Percentiles rank a stretch among this genome's conserved stretches.
Conservation (phyloP, 768 basidiomycete species). For the Trametes punicea region DNA sequence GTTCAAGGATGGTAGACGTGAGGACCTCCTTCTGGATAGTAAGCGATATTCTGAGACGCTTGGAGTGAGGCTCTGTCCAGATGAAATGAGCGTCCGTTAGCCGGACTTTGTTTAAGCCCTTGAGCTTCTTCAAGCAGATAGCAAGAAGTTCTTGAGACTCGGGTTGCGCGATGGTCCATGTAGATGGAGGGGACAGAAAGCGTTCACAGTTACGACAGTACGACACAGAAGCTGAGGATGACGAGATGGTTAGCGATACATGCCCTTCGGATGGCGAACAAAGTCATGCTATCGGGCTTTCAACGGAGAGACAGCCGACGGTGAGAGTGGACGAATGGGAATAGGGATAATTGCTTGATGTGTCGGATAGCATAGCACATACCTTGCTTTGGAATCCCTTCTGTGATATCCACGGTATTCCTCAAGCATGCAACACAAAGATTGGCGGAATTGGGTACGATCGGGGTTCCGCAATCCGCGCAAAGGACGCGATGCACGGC, state of each 20-base stretch:
- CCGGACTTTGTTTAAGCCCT: slow-evolving; percentile 90
- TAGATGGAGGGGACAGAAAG: slow-evolving; percentile 84
- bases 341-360: too few species aligned
- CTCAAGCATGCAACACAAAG: slow-evolving; percentile 85
- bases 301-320: not conserved
- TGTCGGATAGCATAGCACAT: slow-evolving; percentile 12
- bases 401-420: slow-evolving; percentile 95
- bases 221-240: slow-evolving; percentile 73
- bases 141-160: slow-evolving; percentile 94
- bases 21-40: slow-evolving; percentile 99
- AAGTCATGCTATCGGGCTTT: not conserved
- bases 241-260: not conserved
- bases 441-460: slow-evolving; percentile 90
- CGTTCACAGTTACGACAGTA: slow-evolving; percentile 97
- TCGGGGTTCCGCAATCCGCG: slow-evolving; percentile 89
- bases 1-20: slow-evolving; percentile 92
- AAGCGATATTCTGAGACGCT: slow-evolving; percentile 85
- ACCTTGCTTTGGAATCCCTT: slow-evolving; percentile 96
- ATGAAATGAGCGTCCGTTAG: slow-evolving; percentile 98
- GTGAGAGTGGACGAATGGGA: too few species aligned
- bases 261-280: not conserved
- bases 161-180: slow-evolving; percentile 82
- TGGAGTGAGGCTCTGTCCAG: slow-evolving; percentile 99
- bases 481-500: slow-evolving; percentile 82
- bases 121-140: slow-evolving; percentile 92